These are phyloP conservation scores for Camellia japonica DNA, from an alignment of 148 eudicot species.

Conservation along the genomic window DNA sequence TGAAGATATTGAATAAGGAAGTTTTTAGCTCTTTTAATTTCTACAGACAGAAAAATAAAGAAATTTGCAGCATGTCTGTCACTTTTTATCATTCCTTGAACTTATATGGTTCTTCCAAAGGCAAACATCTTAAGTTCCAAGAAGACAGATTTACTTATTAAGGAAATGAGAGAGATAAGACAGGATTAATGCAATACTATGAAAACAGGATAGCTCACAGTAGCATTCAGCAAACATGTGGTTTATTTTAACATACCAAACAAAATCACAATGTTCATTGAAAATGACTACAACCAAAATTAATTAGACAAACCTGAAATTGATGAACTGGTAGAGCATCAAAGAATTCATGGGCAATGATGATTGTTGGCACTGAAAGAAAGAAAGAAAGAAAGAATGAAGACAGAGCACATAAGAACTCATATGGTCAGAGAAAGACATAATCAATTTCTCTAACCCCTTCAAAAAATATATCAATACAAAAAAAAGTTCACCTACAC, in stretches of 20 bases:
- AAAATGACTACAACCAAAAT: not conserved
- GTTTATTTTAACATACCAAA: not conserved
- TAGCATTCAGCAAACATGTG: not conserved
- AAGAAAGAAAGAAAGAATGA: constrained; percentile 2
- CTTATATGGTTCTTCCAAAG: not conserved
- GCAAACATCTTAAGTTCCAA: not conserved
- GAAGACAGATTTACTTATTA: not conserved
- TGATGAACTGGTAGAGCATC: constrained; percentile 98
- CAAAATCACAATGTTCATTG: not conserved
- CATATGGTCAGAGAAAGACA: constrained; percentile 1
- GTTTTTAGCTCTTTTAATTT: not conserved
- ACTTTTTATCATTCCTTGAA: not conserved
- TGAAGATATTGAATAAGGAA: not conserved
- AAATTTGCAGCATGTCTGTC: not conserved
- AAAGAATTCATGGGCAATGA: constrained; percentile 89
- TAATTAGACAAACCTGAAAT: constrained; percentile 65
- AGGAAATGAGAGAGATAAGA: not conserved
- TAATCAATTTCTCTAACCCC: not conserved
- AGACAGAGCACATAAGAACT: not conserved
- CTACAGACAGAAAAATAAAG: not conserved
- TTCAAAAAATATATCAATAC: not conserved
- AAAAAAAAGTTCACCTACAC: not conserved
- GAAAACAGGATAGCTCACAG: not conserved
- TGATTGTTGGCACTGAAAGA: constrained; percentile 73
- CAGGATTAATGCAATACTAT: not conserved